Percentiles rank a stretch among this genome's conserved stretches.
Conservation (phyloP, 1,139 yeast species). For the Debaryomyces coudertii region DNA sequence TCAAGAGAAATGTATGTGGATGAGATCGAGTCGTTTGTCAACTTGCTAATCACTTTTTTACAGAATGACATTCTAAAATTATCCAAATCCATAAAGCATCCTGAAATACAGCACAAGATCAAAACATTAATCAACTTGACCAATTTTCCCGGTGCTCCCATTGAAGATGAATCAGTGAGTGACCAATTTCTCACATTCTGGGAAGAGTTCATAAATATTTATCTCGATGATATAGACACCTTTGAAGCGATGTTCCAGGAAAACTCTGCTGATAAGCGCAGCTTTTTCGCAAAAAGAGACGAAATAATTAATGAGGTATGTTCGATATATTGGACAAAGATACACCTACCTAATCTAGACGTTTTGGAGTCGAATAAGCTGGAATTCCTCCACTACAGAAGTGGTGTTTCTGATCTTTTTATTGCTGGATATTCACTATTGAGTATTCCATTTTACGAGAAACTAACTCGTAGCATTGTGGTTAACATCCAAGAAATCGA, state of each 20-base stretch:
- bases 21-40: conserved; percentile 51
- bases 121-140: conserved; percentile 60
- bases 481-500: conserved; percentile 19
- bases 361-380: conserved; percentile 22
- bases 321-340: conserved; percentile 64
- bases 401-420: conserved; percentile 75
- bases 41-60: conserved; percentile 54
- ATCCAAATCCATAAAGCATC: conserved; percentile 48
- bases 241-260: conserved; percentile 35
- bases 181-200: conserved; percentile 76
- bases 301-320: conserved; percentile 50
- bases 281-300: conserved; percentile 34
- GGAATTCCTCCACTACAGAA: conserved; percentile 69
- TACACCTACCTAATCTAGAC: conserved; percentile 37
- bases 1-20: conserved; percentile 40
- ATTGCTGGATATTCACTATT: conserved; percentile 70
- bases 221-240: conserved; percentile 55
- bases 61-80: conserved; percentile 55
- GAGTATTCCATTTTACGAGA: conserved; percentile 56
- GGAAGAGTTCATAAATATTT: conserved; percentile 72
- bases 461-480: conserved; percentile 48
- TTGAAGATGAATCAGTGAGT: conserved; percentile 69
- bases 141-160: conserved; percentile 60
- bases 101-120: conserved; percentile 42
- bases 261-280: conserved; percentile 23